A percentile compares a stretch with the other conserved stretches of the same genome.
Conservation (phyloP, 1,284 basidiomycete species). For the Malassezia nana region DNA sequence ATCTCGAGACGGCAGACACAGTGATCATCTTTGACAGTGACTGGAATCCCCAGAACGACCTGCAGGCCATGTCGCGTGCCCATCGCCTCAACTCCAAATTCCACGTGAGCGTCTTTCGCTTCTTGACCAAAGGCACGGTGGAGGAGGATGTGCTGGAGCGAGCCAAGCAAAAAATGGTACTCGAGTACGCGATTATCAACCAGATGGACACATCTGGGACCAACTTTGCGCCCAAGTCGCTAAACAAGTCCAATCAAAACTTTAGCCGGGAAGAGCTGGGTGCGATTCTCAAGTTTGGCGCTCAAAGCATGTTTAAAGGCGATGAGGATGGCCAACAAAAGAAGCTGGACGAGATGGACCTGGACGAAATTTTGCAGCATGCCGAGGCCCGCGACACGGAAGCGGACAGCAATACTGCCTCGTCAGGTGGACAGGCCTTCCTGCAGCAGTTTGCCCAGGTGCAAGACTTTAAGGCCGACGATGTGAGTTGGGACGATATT, state of each 20-base stretch:
- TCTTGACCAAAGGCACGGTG: slow-evolving; percentile 97
- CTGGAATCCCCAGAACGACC: slow-evolving; percentile 93
- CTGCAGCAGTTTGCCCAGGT: slow-evolving; percentile 88
- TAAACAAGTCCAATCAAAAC: slow-evolving; percentile 53
- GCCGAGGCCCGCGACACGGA: slow-evolving; percentile 96
- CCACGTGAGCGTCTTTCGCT: slow-evolving; percentile 91
- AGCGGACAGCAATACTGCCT: slow-evolving; percentile 58
- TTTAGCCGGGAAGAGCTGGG: slow-evolving; percentile 94
- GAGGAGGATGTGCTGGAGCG: slow-evolving; percentile 97
- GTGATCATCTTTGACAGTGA: slow-evolving; percentile 89
- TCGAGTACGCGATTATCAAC: slow-evolving; percentile 99
- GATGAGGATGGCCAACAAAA: slow-evolving; percentile 83
- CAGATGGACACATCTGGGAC: slow-evolving; percentile 99
- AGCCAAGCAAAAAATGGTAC: slow-evolving; percentile 98
- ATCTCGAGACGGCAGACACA: slow-evolving; percentile 74
- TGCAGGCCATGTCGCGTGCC: slow-evolving; percentile 98
- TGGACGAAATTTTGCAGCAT: slow-evolving; percentile 92
- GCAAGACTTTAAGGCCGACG: slow-evolving; percentile 94
- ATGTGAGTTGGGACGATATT: slow-evolving; percentile 92
- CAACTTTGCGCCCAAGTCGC: slow-evolving; percentile 66
- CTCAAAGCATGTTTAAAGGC: slow-evolving; percentile 98
- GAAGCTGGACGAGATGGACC: slow-evolving; percentile 97
- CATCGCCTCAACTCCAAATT: slow-evolving; percentile 57
- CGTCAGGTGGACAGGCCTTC: slow-evolving; percentile 92
- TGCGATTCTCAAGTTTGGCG: slow-evolving; percentile 97